These are phyloP conservation scores for Teunomyces lycoperdinae DNA, from an alignment of 805 yeast genomes.

Conservation along the genomic window DNA sequence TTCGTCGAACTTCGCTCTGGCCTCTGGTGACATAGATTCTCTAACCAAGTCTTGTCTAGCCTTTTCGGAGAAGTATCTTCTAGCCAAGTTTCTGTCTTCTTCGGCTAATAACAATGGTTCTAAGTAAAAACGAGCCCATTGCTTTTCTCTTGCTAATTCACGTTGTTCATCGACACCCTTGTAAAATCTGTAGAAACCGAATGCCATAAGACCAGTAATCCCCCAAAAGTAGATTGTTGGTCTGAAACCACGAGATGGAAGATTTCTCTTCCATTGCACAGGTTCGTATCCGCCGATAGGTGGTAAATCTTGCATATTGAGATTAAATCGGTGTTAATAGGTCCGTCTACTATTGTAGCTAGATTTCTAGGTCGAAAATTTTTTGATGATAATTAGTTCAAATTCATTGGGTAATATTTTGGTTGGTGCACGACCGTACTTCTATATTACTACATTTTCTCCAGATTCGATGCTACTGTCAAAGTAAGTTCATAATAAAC, in stretches of 20 bases:
- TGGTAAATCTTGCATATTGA: slow-evolving; percentile 79
- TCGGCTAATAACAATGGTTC: slow-evolving; percentile 79
- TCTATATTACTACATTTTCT: background rate
- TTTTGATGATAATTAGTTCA: slow-evolving; percentile 5
- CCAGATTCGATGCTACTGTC: background rate
- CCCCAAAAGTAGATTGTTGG: slow-evolving; percentile 70
- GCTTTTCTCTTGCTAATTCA: slow-evolving; percentile 71
- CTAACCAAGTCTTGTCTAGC: slow-evolving; percentile 59
- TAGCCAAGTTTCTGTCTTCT: slow-evolving; percentile 72
- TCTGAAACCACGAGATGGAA: slow-evolving; percentile 82
- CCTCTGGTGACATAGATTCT: slow-evolving; percentile 40
- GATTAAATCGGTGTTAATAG: background rate
- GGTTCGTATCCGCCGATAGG: slow-evolving; percentile 85
- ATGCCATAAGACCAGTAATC: slow-evolving; percentile 59
- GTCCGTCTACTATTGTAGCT: background rate
- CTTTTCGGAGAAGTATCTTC: slow-evolving; percentile 64
- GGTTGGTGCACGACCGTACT: slow-evolving; percentile 4
- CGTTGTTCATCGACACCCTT: slow-evolving; percentile 71
- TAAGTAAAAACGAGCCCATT: slow-evolving; percentile 72
- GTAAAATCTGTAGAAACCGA: slow-evolving; percentile 67
- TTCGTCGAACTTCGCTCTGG: slow-evolving; percentile 39
- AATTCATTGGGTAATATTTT: slow-evolving; percentile 7
- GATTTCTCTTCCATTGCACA: slow-evolving; percentile 84
- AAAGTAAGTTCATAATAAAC: background rate
- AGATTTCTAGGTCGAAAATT: background rate